These are phyloP conservation scores for Hansenula sp. DNA, from an alignment of 1,139 yeast species.

Conservation along the genomic window DNA sequence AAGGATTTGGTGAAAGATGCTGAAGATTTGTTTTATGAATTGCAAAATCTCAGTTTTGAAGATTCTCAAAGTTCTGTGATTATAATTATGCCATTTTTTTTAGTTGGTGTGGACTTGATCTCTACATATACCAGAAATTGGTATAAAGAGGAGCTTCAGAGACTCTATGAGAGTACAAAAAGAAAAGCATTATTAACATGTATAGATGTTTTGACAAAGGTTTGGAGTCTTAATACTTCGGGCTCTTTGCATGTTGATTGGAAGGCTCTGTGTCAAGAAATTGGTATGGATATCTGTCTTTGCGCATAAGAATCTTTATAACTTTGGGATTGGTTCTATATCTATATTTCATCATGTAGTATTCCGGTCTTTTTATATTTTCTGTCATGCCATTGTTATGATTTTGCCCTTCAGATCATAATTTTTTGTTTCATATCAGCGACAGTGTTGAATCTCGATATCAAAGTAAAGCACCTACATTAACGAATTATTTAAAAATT, in stretches of 20 bases:
- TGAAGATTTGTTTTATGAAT: conserved; percentile 2
- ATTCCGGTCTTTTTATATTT: no score
- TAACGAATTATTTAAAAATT: no score
- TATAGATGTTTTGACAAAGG: conserved; percentile 5
- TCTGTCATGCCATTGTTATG: no score
- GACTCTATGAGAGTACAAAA: conserved; percentile 3
- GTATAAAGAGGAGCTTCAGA: conserved; percentile 4
- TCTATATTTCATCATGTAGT: no score
- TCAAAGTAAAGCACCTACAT: no score
- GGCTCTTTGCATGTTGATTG: conserved; percentile 8
- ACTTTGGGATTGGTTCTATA: no score
- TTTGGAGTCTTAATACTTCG: conserved; percentile 6
- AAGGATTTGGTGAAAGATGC: conserved; percentile 5
- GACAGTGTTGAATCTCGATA: no score
- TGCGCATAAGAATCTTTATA: background rate
- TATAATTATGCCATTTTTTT: conserved; percentile 7
- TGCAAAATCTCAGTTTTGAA: background rate
- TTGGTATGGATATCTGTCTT: background rate
- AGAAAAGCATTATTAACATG: conserved; percentile 7
- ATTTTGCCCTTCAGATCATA: no score
- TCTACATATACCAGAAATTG: conserved; percentile 4
- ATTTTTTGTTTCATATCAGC: no score
- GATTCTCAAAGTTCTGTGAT: background rate
- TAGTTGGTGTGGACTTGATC: conserved; percentile 10
- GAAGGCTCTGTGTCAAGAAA: background rate